Conservation (phyloP, 78 protist genomes). For the Paratrimastix pyriformis region DNA sequence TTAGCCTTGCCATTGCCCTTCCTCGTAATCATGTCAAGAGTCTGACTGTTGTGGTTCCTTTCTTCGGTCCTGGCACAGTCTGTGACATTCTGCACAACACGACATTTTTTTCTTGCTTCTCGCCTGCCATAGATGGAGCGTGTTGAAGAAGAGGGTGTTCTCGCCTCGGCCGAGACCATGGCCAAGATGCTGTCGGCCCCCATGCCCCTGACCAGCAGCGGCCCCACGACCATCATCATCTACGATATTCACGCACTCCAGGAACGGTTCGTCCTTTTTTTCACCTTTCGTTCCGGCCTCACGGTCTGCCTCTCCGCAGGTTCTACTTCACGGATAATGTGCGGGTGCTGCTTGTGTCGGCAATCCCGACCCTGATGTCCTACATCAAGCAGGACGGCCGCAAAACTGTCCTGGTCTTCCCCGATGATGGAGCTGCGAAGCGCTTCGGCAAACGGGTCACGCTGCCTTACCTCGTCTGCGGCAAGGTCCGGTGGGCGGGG, state of each 20-base stretch:
- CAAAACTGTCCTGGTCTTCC: slow-evolving; percentile 21
- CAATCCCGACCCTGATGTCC: slow-evolving; percentile 18
- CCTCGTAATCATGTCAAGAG: neutral
- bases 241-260: slow-evolving; percentile 45
- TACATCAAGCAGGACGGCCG: too few species aligned
- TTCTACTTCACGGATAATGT: slow-evolving; percentile 36
- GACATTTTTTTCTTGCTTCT: neutral
- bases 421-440: slow-evolving; percentile 54
- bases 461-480: neutral
- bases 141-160: slow-evolving; percentile 36
- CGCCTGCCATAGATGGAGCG: slow-evolving; percentile 29
- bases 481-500: neutral
- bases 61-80: neutral
- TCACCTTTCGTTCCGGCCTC: neutral
- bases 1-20: neutral
- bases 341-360: slow-evolving; percentile 14
- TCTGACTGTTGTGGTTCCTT: neutral
- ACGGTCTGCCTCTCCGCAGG: neutral
- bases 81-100: neutral
- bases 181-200: slow-evolving; percentile 25
- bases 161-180: slow-evolving; percentile 46
- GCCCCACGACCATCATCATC: slow-evolving; percentile 22
- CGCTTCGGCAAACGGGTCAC: slow-evolving; percentile 14
- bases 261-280: neutral
- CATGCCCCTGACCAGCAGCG: slow-evolving; percentile 23